Percentiles rank a stretch among this genome's conserved stretches.
These are phyloP conservation scores for Pyracantha coccinea DNA, from an alignment of 331 rosid genomes.

Conservation along the genomic window DNA sequence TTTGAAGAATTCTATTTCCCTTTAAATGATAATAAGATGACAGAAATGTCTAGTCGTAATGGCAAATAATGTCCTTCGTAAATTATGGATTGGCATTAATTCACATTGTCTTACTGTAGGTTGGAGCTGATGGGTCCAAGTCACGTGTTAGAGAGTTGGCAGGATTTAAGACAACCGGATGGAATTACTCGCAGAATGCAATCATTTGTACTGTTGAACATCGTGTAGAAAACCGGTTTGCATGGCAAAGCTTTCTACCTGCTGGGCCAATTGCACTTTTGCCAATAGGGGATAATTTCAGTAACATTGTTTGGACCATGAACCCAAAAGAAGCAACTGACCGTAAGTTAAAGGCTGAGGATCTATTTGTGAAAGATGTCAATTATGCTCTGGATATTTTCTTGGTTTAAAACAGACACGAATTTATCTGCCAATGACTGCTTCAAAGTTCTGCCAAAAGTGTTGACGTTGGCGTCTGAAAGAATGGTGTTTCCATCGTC, in stretches of 20 bases:
- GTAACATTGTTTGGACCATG: conserved; percentile 98
- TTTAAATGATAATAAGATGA: not conserved
- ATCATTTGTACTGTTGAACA: conserved; percentile 86
- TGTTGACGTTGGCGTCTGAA: conserved; percentile 53
- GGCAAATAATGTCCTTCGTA: conserved; percentile 9
- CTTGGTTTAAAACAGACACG: conserved; percentile 54
- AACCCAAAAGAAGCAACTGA: conserved; percentile 57
- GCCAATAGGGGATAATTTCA: conserved; percentile 76
- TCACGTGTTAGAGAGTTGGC: conserved; percentile 79
- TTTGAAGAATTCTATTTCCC: not conserved
- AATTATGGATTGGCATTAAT: conserved; percentile 5
- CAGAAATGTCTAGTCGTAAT: not conserved
- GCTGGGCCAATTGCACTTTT: conserved; percentile 85
- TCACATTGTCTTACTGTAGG: conserved; percentile 38
- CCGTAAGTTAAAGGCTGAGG: conserved; percentile 45
- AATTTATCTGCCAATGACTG: conserved; percentile 41
- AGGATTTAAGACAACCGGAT: conserved; percentile 78
- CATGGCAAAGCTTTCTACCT: conserved; percentile 95
- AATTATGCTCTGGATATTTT: conserved; percentile 72
- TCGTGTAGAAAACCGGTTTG: conserved; percentile 50
- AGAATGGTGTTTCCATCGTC: conserved; percentile 78
- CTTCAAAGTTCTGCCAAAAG: conserved; percentile 79
- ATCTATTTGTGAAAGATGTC: conserved; percentile 56
- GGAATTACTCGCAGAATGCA: conserved; percentile 93
- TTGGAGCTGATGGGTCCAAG: conserved; percentile 90